Conservation (phyloP, 2,329 filamentous ascomycete species). For the Myriosclerotinia scirpicola region DNA sequence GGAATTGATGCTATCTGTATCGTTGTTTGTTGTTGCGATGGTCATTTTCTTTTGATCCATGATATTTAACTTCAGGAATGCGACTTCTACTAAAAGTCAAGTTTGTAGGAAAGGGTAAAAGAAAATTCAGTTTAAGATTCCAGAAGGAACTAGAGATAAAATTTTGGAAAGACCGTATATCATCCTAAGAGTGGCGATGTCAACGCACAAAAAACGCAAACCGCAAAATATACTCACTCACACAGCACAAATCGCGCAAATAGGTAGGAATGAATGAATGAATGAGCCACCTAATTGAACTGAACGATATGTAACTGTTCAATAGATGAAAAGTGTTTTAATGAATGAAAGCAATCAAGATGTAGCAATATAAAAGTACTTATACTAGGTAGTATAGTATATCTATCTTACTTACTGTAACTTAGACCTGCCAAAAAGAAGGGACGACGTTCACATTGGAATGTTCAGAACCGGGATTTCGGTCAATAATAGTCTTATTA, state of each 20-base stretch:
- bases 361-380: too few species aligned
- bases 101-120: background rate
- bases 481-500: too few species aligned
- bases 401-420: too few species aligned
- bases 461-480: too few species aligned
- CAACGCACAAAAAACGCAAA: conserved; percentile 19
- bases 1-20: conserved; percentile 11
- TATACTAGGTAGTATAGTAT: too few species aligned
- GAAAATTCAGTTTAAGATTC: background rate
- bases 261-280: background rate
- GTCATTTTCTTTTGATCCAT: conserved; percentile 5
- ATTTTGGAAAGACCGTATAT: background rate
- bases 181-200: conserved; percentile 1
- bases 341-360: too few species aligned
- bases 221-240: conserved; percentile 13
- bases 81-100: conserved; percentile 15
- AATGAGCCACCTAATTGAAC: background rate
- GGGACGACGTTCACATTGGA: too few species aligned
- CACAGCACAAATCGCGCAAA: conserved; percentile 15
- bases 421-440: too few species aligned
- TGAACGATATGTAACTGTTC: too few species aligned
- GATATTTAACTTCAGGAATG: background rate
- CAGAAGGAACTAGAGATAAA: conserved; percentile 6
- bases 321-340: too few species aligned
- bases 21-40: background rate